Evolutionary conservation across 768 basidiomycete species (phyloP).

Genomic region (Albatrellus ellisii): DNA sequence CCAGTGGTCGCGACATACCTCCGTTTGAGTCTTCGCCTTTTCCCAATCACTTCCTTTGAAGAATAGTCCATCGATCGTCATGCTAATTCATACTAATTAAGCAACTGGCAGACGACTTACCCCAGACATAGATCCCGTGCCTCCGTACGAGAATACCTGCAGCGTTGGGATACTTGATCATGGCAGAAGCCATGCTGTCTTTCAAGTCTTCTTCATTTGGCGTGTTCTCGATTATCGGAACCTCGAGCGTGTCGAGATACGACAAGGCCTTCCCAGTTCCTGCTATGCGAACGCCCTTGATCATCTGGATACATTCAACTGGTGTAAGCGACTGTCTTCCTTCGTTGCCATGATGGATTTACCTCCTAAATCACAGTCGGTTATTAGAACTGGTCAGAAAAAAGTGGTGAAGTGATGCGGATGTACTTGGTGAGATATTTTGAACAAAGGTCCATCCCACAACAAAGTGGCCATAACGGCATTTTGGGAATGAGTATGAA

Average conservation of each 20-base stretch:
- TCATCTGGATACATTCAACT: conserved; percentile 49
- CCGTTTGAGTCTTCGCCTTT: conserved; percentile 81
- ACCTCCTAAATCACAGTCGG: conserved; percentile 1
- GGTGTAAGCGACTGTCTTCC: background rate
- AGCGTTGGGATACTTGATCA: conserved; percentile 68
- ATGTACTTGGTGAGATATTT: conserved; percentile 70
- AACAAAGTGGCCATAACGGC: conserved; percentile 82
- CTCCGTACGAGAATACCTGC: conserved; percentile 65
- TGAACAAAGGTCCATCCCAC: conserved; percentile 57
- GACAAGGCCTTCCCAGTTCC: conserved; percentile 68
- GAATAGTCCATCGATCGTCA: conserved; percentile 4
- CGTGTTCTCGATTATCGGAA: conserved; percentile 88
- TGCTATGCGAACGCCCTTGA: conserved; percentile 72
- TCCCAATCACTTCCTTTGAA: conserved; percentile 58
- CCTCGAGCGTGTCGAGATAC: conserved; percentile 73
- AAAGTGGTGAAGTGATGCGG: background rate
- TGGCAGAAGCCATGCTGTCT: conserved; percentile 80
- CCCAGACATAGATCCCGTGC: conserved; percentile 83
- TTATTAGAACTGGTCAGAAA: background rate
- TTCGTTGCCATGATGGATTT: background rate
- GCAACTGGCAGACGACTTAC: conserved; percentile 32
- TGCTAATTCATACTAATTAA: conserved; percentile 3
- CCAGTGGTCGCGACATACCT: conserved; percentile 28
- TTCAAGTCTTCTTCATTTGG: conserved; percentile 83
- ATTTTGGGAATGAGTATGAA: conserved; percentile 86